Evolutionary conservation across 371 early-diverging fungal species (phyloP).

Genomic region (Mortierella sp.): DNA sequence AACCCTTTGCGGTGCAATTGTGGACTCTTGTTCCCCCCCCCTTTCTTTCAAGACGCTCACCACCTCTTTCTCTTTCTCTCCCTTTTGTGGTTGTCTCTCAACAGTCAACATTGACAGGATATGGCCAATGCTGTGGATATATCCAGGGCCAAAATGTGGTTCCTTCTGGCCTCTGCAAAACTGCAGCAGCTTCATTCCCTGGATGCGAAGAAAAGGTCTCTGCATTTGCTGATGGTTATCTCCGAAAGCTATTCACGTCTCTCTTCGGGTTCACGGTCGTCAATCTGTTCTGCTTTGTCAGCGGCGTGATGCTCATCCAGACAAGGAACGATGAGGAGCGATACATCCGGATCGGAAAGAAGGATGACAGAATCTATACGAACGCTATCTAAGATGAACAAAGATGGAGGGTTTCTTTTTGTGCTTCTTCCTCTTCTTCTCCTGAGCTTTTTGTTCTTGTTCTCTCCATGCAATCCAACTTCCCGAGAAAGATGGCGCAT

Average conservation of each 20-base stretch:
- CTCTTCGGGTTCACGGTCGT: constrained; percentile 55
- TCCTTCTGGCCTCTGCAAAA: constrained; percentile 18
- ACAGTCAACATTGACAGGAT: constrained; percentile 30
- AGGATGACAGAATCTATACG: constrained; percentile 45
- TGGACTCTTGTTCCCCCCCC: no score
- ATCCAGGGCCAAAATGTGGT: constrained; percentile 6
- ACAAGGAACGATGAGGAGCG: constrained; percentile 58
- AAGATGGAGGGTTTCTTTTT: not conserved
- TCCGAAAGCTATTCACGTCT: constrained; percentile 52
- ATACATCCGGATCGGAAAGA: constrained; percentile 54
- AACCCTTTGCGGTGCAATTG: no score
- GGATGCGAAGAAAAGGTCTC: constrained; percentile 52
- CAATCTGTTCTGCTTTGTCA: constrained; percentile 47
- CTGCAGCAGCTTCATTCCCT: constrained; percentile 1
- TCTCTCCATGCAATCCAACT: no score
- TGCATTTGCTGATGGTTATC: constrained; percentile 39
- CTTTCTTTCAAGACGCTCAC: no score
- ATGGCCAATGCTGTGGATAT: constrained; percentile 48
- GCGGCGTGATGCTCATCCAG: constrained; percentile 50
- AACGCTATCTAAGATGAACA: constrained; percentile 30
- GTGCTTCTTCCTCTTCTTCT: not conserved
- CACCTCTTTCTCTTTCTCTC: constrained; percentile 11
- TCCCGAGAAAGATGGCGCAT: no score
- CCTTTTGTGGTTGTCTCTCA: not conserved
- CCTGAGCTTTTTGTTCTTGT: not conserved